phyloP scores from a whole-genome alignment of 73 alveolate species.

The Diophrys sp. region DNA sequence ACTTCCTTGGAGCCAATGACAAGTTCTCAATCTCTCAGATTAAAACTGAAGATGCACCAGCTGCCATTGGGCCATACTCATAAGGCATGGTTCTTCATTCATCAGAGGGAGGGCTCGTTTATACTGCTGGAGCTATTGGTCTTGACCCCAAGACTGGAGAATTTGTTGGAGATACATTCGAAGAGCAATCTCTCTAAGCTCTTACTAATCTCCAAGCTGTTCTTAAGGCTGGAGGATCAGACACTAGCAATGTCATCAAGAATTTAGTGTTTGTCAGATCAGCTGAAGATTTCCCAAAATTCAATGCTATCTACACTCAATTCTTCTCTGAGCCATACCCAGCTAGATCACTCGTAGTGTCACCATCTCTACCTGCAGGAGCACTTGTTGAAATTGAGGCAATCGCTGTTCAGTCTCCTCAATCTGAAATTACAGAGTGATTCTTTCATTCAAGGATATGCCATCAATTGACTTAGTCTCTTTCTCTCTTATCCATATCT shows the following conservation, averaged over 20 bases:
- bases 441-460: constrained; percentile 84
- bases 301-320: constrained; percentile 1
- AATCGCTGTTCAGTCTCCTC: not conserved
- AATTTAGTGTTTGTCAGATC: not conserved
- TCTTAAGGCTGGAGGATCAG: not conserved
- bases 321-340: constrained; percentile 6
- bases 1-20: not conserved
- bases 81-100: constrained; percentile 1
- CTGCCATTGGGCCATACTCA: constrained; percentile 17
- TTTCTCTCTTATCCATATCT: constrained; percentile 79
- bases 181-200: constrained; percentile 11
- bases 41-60: constrained; percentile 12
- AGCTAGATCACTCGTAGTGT: not conserved
- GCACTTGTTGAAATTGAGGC: constrained; percentile 7
- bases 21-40: not conserved
- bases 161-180: constrained; percentile 9
- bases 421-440: constrained; percentile 4
- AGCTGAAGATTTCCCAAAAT: not conserved
- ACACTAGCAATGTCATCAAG: not conserved
- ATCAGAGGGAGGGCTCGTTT: not conserved
- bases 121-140: constrained; percentile 29
- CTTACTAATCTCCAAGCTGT: constrained; percentile 14
- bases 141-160: constrained; percentile 22
- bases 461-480: constrained; percentile 88
- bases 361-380: not conserved